A percentile compares a stretch with the other conserved stretches of the same genome.
phyloP scores from a whole-genome alignment of 1,284 basidiomycete species.

The Cerioporus squamosus region DNA sequence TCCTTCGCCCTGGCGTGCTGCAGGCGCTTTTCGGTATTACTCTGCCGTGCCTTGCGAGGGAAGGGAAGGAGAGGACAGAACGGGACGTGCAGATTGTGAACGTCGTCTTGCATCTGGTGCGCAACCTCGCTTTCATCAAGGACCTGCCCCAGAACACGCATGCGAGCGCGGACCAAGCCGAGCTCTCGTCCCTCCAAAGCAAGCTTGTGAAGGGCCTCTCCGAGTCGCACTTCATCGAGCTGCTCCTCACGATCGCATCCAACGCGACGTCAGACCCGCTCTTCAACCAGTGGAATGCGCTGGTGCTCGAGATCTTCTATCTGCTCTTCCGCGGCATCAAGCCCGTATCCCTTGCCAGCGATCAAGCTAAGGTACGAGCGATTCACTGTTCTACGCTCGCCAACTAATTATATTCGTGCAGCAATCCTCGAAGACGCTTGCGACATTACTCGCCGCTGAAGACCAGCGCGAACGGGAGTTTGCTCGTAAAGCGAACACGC shows the following conservation, averaged over 20 bases:
- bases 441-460: constrained; percentile 76
- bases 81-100: constrained; percentile 87
- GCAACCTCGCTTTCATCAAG: constrained; percentile 90
- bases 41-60: constrained; percentile 70
- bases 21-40: constrained; percentile 72
- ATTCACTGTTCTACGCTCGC: neutral
- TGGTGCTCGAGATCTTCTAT: constrained; percentile 90
- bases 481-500: constrained; percentile 68
- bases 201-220: constrained; percentile 74
- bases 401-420: constrained; percentile 28
- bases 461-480: constrained; percentile 61
- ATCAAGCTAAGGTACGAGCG: constrained; percentile 68
- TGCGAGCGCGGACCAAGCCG: constrained; percentile 75
- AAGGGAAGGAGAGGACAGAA: constrained; percentile 66
- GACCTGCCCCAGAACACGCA: constrained; percentile 75
- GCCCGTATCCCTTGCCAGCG: constrained; percentile 62
- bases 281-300: constrained; percentile 84
- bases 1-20: constrained; percentile 70
- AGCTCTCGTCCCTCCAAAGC: constrained; percentile 78
- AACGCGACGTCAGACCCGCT: constrained; percentile 69
- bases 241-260: constrained; percentile 84
- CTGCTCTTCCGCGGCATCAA: constrained; percentile 82
- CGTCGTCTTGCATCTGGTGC: constrained; percentile 86
- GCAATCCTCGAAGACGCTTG: constrained; percentile 72
- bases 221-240: constrained; percentile 75